phyloP scores from a whole-genome alignment of 2,329 filamentous ascomycete genomes.

The Claviceps cyperi region DNA sequence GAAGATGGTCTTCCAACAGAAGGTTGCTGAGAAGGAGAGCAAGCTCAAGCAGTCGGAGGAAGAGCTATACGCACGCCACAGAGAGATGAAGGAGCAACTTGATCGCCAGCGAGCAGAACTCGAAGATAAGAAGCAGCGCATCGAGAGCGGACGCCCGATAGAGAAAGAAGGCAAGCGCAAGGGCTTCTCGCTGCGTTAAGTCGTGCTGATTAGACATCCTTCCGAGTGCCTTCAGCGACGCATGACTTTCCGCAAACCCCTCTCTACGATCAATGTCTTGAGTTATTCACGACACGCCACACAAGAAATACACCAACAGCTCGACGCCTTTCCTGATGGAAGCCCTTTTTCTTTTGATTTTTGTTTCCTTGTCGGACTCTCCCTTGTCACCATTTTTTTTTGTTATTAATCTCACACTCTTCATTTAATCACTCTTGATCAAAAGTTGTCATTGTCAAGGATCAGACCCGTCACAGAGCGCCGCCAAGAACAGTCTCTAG shows the following conservation, averaged over 20 bases:
- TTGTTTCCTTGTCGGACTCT: constrained; percentile 23
- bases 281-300: constrained; percentile 42
- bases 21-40: constrained; percentile 98
- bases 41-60: constrained; percentile 99
- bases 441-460: constrained; percentile 18
- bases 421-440: constrained; percentile 23
- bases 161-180: constrained; percentile 98
- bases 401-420: constrained; percentile 24
- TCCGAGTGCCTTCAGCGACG: constrained; percentile 2
- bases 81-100: constrained; percentile 99
- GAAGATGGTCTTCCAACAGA: constrained; percentile 99
- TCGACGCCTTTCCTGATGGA: constrained; percentile 35
- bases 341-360: constrained; percentile 21
- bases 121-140: constrained; percentile 92
- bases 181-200: constrained; percentile 95
- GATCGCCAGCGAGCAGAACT: constrained; percentile 88
- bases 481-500: constrained; percentile 21
- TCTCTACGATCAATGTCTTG: constrained; percentile 39
- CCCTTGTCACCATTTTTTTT: constrained; percentile 15
- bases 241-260: constrained; percentile 1
- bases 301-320: constrained; percentile 43
- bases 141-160: constrained; percentile 89
- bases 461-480: constrained; percentile 15
- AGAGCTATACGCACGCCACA: constrained; percentile 92
- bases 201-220: not conserved